Evolutionary conservation across 257 asterid genomes (phyloP).

Genomic region (Coffea eugenioides): DNA sequence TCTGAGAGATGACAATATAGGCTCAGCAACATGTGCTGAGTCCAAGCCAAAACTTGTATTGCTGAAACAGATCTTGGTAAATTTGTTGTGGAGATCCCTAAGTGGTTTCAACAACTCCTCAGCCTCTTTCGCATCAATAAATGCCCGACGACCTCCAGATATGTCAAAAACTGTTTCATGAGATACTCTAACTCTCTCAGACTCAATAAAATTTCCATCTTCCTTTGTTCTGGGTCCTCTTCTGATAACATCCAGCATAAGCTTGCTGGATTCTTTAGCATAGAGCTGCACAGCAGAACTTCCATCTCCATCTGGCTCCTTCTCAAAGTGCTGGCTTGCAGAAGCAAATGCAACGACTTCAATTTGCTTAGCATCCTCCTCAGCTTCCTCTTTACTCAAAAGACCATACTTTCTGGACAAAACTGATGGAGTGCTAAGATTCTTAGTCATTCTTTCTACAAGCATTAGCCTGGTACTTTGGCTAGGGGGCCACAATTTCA

Average conservation of each 20-base stretch:
- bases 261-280: constrained; percentile 91
- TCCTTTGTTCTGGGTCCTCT: constrained; percentile 62
- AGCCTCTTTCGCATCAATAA: constrained; percentile 60
- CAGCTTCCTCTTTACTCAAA: constrained; percentile 73
- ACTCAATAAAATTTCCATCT: constrained; percentile 38
- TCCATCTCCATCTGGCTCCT: constrained; percentile 88
- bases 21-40: constrained; percentile 73
- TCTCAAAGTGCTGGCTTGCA: constrained; percentile 65
- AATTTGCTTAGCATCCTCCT: constrained; percentile 67
- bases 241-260: constrained; percentile 78
- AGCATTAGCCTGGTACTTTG: constrained; percentile 65
- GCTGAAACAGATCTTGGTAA: constrained; percentile 79
- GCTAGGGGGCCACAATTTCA: constrained; percentile 89
- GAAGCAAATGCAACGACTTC: constrained; percentile 64
- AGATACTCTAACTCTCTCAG: constrained; percentile 43
- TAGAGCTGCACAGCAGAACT: constrained; percentile 83
- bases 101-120: constrained; percentile 57
- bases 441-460: constrained; percentile 72
- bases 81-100: constrained; percentile 54
- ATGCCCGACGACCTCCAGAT: constrained; percentile 74
- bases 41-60: constrained; percentile 83
- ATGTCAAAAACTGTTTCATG: constrained; percentile 65
- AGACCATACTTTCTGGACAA: constrained; percentile 81
- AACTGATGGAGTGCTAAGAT: constrained; percentile 73
- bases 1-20: constrained; percentile 63